A percentile compares a stretch with the other conserved stretches of the same genome.
Evolutionary conservation across 2,329 filamentous ascomycete genomes (phyloP).

Genomic region (Ilyonectria destructans): DNA sequence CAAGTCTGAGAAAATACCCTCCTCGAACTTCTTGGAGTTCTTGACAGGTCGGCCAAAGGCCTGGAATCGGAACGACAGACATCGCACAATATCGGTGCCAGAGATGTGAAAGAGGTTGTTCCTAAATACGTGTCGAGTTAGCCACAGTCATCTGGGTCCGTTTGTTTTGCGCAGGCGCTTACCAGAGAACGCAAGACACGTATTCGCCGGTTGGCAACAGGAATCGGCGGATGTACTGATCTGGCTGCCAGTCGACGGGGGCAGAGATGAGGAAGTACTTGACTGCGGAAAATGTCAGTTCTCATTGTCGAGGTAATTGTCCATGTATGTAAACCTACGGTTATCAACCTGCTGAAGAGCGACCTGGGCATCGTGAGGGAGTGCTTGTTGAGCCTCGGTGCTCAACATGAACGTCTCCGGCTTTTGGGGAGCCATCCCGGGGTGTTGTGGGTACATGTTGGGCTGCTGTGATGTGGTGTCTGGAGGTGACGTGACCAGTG

Average conservation of each 20-base stretch:
- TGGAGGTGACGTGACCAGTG: slow-evolving; percentile 47
- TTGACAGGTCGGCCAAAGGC: slow-evolving; percentile 98
- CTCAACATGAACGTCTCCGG: slow-evolving; percentile 99
- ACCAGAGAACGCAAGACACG: slow-evolving; percentile 97
- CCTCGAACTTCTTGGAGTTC: slow-evolving; percentile 99
- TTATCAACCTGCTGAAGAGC: slow-evolving; percentile 99
- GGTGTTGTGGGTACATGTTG: slow-evolving; percentile 86
- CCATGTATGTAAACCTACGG: slow-evolving; percentile 70
- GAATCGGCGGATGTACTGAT: slow-evolving; percentile 97
- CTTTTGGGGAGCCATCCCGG: slow-evolving; percentile 93
- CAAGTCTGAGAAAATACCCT: slow-evolving; percentile 98
- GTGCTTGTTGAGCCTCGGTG: slow-evolving; percentile 94
- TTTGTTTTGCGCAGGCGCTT: slow-evolving; percentile 19
- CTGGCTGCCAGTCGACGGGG: slow-evolving; percentile 96
- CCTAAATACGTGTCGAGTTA: slow-evolving; percentile 39
- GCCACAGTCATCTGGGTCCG: not conserved
- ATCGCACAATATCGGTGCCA: slow-evolving; percentile 98
- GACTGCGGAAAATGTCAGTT: slow-evolving; percentile 69
- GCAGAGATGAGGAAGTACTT: slow-evolving; percentile 99
- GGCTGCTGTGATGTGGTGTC: slow-evolving; percentile 44
- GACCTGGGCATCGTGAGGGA: slow-evolving; percentile 97
- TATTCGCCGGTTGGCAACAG: slow-evolving; percentile 98
- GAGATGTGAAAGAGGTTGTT: slow-evolving; percentile 99
- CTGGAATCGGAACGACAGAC: slow-evolving; percentile 97
- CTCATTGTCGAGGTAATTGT: slow-evolving; percentile 20